Conservation (phyloP, 768 basidiomycete genomes). For the Holtermanniella nyarrowii region DNA sequence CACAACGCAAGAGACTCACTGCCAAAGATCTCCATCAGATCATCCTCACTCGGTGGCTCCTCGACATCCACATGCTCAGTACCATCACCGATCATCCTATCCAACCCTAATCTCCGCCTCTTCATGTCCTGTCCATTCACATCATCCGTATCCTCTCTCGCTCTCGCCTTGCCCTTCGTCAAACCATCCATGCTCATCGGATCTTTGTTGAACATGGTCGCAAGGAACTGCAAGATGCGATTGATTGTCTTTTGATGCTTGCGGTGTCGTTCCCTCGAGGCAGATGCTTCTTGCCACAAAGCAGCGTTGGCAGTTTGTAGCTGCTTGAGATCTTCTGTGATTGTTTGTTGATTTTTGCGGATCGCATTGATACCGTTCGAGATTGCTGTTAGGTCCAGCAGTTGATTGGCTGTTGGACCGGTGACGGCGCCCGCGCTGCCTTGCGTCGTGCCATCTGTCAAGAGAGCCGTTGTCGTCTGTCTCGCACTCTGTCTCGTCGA, state of each 20-base stretch:
- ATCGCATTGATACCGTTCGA: constrained; percentile 74
- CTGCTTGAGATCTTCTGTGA: constrained; percentile 77
- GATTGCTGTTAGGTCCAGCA: constrained; percentile 65
- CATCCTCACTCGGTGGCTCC: constrained; percentile 13
- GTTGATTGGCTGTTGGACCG: constrained; percentile 19
- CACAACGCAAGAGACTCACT: constrained; percentile 12
- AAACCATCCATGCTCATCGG: constrained; percentile 20
- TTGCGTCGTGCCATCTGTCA: constrained; percentile 31
- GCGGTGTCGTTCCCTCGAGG: constrained; percentile 66
- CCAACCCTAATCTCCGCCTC: constrained; percentile 27
- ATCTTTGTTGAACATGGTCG: constrained; percentile 62
- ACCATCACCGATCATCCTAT: constrained; percentile 37
- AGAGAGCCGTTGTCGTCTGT: constrained; percentile 8
- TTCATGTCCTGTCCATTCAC: constrained; percentile 11
- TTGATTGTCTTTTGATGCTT: constrained; percentile 96
- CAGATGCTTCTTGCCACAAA: constrained; percentile 84
- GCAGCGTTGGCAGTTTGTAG: constrained; percentile 76
- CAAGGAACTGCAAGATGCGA: constrained; percentile 85
- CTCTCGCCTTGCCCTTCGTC: constrained; percentile 11
- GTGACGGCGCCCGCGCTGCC: constrained; percentile 23
- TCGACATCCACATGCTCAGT: constrained; percentile 5
- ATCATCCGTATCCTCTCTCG: constrained; percentile 1
- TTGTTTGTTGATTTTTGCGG: constrained; percentile 83
- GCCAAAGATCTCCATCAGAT: constrained; percentile 23
- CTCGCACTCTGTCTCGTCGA: background rate